Conservation (phyloP, 495 filamentous ascomycete species). For the Penicillium tannophilum region DNA sequence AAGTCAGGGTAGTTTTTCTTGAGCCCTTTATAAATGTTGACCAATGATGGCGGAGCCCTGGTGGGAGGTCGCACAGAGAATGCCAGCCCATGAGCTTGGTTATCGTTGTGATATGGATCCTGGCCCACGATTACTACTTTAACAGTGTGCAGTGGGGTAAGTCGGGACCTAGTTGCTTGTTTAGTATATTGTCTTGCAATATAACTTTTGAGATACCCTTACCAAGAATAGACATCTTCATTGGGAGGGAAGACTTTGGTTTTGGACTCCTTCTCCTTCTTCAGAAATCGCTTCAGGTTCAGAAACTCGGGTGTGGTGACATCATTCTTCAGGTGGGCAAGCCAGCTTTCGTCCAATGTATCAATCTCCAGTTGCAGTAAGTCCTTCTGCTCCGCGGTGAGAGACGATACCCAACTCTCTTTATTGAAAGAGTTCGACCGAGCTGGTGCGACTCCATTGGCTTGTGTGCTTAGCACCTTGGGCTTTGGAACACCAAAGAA, state of each 20-base stretch:
- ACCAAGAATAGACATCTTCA: slow-evolving; percentile 96
- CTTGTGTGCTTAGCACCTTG: slow-evolving; percentile 42
- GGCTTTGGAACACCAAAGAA: slow-evolving; percentile 63
- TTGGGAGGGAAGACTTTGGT: slow-evolving; percentile 82
- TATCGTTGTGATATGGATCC: slow-evolving; percentile 94
- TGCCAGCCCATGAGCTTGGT: slow-evolving; percentile 93
- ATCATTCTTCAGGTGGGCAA: slow-evolving; percentile 83
- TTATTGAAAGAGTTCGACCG: slow-evolving; percentile 74
- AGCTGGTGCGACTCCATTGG: slow-evolving; percentile 22
- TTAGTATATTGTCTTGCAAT: slow-evolving; percentile 6
- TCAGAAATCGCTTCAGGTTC: slow-evolving; percentile 83
- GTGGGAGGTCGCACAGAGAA: slow-evolving; percentile 94
- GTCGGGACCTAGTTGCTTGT: slow-evolving; percentile 65
- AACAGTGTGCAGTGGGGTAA: slow-evolving; percentile 84
- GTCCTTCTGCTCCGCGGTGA: slow-evolving; percentile 79
- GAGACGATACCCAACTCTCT: slow-evolving; percentile 75
- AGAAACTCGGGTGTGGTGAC: slow-evolving; percentile 76
- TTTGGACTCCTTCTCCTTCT: slow-evolving; percentile 69
- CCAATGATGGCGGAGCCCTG: slow-evolving; percentile 79
- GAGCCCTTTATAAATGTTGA: slow-evolving; percentile 88
- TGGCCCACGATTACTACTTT: slow-evolving; percentile 92
- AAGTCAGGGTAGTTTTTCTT: slow-evolving; percentile 87
- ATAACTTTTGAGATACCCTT: slow-evolving; percentile 17
- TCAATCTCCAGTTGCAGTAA: slow-evolving; percentile 87
- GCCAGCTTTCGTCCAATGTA: slow-evolving; percentile 88